A percentile compares a stretch with the other conserved stretches of the same genome.
Conservation (phyloP, 108 stramenopile genomes). For the Nannochloropsis oceanica region DNA sequence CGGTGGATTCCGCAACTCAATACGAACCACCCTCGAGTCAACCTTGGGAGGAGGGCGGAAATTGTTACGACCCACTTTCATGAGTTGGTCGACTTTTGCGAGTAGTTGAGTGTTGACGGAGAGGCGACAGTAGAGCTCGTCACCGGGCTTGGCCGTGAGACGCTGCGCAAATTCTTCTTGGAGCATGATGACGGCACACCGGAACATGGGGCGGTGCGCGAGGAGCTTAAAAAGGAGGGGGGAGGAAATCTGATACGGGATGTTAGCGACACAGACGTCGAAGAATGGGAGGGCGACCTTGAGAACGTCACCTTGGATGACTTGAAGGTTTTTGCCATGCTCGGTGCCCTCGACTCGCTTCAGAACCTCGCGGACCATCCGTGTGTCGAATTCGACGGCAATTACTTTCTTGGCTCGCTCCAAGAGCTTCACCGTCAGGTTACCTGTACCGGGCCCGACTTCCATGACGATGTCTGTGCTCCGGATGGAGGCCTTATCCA, state of each 20-base stretch:
- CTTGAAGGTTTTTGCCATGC: slow-evolving; percentile 53
- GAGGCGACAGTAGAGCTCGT: slow-evolving; percentile 85
- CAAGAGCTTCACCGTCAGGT: slow-evolving; percentile 89
- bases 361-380: slow-evolving; percentile 93
- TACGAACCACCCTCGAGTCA: slow-evolving; percentile 52
- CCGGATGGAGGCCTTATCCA: slow-evolving; percentile 70
- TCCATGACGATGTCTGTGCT: slow-evolving; percentile 70
- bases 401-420: slow-evolving; percentile 67
- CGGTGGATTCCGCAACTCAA: slow-evolving; percentile 86
- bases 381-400: slow-evolving; percentile 86
- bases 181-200: slow-evolving; percentile 98
- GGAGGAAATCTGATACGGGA: slow-evolving; percentile 88
- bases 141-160: slow-evolving; percentile 77
- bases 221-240: slow-evolving; percentile 90
- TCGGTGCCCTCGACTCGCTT: slow-evolving; percentile 87
- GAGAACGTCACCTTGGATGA: slow-evolving; percentile 92
- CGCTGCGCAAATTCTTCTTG: slow-evolving; percentile 94
- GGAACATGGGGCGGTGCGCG: slow-evolving; percentile 79
- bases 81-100: slow-evolving; percentile 88
- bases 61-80: slow-evolving; percentile 86
- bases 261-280: slow-evolving; percentile 92
- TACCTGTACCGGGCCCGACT: slow-evolving; percentile 90
- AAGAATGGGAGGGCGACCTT: slow-evolving; percentile 89
- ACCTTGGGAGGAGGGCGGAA: slow-evolving; percentile 92
- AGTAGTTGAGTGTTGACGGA: slow-evolving; percentile 94